Evolutionary conservation across 225 moss, liverwort and hornwort genomes (phyloP).

Genomic region (Asterella californica): DNA sequence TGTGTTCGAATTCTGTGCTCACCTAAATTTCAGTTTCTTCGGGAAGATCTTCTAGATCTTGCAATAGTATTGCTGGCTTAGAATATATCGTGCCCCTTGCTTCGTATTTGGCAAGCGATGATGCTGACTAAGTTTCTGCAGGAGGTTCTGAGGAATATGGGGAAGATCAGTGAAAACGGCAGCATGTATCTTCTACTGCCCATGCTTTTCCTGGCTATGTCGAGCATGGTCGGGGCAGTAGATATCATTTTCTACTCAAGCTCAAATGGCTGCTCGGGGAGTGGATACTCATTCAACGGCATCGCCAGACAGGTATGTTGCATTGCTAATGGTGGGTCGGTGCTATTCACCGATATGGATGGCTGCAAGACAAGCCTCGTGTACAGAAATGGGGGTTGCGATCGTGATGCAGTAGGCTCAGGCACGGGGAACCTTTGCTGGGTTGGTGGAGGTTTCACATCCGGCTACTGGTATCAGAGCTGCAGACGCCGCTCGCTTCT

Average conservation of each 20-base stretch:
- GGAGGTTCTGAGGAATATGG: background rate
- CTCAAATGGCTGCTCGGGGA: background rate
- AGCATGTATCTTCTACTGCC: background rate
- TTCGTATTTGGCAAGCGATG: too few species aligned
- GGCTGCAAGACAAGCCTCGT: background rate
- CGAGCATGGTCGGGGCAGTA: background rate
- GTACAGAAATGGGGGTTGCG: background rate
- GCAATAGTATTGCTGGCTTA: too few species aligned
- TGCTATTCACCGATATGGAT: background rate
- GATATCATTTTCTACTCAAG: constrained; percentile 1
- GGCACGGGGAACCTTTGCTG: background rate
- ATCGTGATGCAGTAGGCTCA: too few species aligned
- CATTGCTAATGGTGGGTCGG: background rate
- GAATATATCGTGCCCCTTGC: too few species aligned
- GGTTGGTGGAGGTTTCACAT: background rate
- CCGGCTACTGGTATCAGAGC: background rate
- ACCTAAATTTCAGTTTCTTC: too few species aligned
- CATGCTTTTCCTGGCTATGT: background rate
- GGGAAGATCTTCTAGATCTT: too few species aligned
- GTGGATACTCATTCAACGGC: constrained; percentile 1
- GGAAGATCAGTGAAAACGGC: background rate
- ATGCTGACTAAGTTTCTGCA: too few species aligned
- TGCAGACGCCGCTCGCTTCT: constrained; percentile 9
- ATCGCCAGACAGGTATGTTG: background rate
- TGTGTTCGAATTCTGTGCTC: too few species aligned